phyloP scores from a whole-genome alignment of 352 stramenopile species.

The Globisporangium acanthophoron region DNA sequence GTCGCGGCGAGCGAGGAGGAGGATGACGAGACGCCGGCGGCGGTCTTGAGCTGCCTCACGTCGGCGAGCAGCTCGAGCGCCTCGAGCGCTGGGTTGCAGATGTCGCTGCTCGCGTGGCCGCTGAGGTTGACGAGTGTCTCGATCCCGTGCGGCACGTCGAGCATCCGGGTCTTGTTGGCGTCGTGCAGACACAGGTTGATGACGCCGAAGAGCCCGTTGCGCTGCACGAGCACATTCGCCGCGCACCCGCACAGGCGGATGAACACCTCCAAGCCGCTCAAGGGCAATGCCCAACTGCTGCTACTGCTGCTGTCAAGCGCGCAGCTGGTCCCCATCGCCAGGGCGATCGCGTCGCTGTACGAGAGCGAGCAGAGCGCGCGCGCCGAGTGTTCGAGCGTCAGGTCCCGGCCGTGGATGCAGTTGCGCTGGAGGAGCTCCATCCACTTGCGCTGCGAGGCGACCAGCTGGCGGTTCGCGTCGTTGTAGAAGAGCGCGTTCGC shows the following conservation, averaged over 20 bases:
- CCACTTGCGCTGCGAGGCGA: constrained; percentile 46
- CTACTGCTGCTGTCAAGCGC: not conserved
- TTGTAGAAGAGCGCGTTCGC: constrained; percentile 90
- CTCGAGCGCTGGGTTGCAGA: constrained; percentile 63
- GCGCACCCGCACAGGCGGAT: constrained; percentile 32
- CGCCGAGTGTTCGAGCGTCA: constrained; percentile 58
- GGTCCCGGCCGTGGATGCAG: constrained; percentile 25
- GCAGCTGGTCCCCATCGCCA: constrained; percentile 33
- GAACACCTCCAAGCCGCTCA: constrained; percentile 45
- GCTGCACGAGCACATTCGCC: constrained; percentile 35
- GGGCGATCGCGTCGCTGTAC: constrained; percentile 76
- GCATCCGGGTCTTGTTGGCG: constrained; percentile 68
- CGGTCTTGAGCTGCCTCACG: constrained; percentile 39
- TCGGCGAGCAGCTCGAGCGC: constrained; percentile 76
- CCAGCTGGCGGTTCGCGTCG: constrained; percentile 75
- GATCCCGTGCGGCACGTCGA: constrained; percentile 64
- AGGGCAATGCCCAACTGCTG: constrained; percentile 5
- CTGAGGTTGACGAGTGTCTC: constrained; percentile 79
- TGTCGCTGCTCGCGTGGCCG: constrained; percentile 47
- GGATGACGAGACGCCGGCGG: constrained; percentile 23
- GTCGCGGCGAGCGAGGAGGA: constrained; percentile 26
- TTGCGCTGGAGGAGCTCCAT: constrained; percentile 56
- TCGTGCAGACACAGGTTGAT: constrained; percentile 87
- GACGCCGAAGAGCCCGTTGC: constrained; percentile 62
- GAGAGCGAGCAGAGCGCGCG: constrained; percentile 75